These are phyloP conservation scores for Aspergillus sp. DNA, from an alignment of 2,329 filamentous ascomycete species.

Conservation along the genomic window DNA sequence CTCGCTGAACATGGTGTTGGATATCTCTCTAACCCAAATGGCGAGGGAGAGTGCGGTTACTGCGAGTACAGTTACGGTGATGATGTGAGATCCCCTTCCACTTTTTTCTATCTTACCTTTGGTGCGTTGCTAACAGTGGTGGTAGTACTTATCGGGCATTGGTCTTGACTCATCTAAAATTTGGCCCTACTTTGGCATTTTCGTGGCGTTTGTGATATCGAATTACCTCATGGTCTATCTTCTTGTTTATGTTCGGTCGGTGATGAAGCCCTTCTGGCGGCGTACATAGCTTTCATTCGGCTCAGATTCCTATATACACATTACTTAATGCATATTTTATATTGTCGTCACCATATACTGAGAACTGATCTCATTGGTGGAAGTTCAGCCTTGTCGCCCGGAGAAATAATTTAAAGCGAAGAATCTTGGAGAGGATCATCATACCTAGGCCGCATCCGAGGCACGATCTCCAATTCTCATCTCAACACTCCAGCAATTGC, in stretches of 20 bases:
- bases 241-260: conserved; percentile 34
- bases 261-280: conserved; percentile 31
- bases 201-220: conserved; percentile 31
- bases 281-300: background rate
- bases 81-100: conserved; percentile 25
- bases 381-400: background rate
- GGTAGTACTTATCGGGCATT: conserved; percentile 30
- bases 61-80: conserved; percentile 64
- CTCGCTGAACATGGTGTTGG: conserved; percentile 66
- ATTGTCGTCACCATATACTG: background rate
- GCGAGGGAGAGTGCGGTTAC: conserved; percentile 69
- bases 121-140: background rate
- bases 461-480: background rate
- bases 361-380: conserved; percentile 5
- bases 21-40: conserved; percentile 65
- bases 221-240: conserved; percentile 38
- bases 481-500: background rate
- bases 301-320: background rate
- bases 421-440: background rate
- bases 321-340: no score
- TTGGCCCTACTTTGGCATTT: conserved; percentile 38
- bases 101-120: background rate
- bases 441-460: background rate
- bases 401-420: conserved; percentile 1
- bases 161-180: conserved; percentile 33